phyloP scores from a whole-genome alignment of 2,329 filamentous ascomycete species.

The Pseudocercospora crystallina region DNA sequence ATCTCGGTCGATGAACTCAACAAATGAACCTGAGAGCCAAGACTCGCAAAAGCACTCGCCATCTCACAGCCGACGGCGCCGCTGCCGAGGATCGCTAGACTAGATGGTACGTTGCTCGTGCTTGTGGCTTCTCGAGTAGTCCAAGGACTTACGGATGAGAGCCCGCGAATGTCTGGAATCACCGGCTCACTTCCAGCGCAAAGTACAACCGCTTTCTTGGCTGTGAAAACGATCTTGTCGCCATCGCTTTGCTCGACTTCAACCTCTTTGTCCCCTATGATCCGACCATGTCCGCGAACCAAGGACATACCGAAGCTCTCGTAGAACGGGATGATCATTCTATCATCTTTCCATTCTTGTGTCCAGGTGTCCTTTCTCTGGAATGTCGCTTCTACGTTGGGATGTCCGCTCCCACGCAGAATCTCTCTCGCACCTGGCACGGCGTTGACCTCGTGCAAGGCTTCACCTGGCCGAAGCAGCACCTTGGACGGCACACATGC shows the following conservation, averaged over 20 bases:
- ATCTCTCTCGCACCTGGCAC: not conserved
- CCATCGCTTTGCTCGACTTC: not conserved
- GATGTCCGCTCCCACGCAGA: too few relatives aligned
- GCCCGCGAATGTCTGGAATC: not conserved
- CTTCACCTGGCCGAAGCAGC: not conserved
- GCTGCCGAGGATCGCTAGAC: slow-evolving; percentile 1
- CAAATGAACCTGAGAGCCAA: not conserved
- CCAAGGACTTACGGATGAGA: not conserved
- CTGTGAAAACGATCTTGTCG: not conserved
- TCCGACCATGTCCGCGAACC: not conserved
- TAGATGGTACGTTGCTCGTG: not conserved
- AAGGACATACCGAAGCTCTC: not conserved
- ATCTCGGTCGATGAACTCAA: not conserved
- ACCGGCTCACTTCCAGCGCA: slow-evolving; percentile 4
- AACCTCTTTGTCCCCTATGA: not conserved
- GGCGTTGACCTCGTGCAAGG: not conserved
- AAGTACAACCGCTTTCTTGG: not conserved
- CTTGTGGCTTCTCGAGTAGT: slow-evolving; percentile 2
- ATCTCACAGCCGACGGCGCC: slow-evolving; percentile 4
- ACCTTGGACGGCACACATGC: slow-evolving; percentile 6
- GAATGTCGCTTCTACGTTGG: not conserved
- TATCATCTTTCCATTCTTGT: not conserved
- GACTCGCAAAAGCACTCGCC: not conserved
- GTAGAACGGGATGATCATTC: not conserved
- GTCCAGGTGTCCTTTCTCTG: not conserved